Percentiles rank a stretch among this genome's conserved stretches.
phyloP scores from a whole-genome alignment of 225 moss, liverwort and hornwort species.

The Bryoerythrophyllum caledonicum region DNA sequence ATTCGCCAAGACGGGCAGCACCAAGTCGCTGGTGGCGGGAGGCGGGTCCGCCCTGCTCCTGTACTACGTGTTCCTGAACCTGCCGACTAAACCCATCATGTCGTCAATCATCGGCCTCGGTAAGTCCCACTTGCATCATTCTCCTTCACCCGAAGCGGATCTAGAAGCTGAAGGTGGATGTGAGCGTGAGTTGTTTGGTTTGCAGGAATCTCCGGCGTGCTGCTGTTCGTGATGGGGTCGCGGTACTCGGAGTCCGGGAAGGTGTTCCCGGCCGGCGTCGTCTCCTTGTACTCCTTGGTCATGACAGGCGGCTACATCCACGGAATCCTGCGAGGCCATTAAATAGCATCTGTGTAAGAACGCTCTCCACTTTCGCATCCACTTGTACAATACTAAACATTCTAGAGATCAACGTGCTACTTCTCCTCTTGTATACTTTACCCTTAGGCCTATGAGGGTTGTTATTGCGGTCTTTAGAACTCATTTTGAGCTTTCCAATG shows the following conservation, averaged over 20 bases:
- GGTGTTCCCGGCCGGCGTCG: conserved; percentile 87
- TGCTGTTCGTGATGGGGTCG: conserved; percentile 77
- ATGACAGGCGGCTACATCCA: conserved; percentile 96
- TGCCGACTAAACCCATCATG: conserved; percentile 70
- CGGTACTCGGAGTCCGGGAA: conserved; percentile 79
- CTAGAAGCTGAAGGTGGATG: not conserved
- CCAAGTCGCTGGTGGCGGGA: conserved; percentile 65
- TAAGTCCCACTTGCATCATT: conserved; percentile 31
- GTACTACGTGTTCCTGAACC: conserved; percentile 67
- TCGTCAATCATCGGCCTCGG: conserved; percentile 83
- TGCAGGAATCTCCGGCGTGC: conserved; percentile 77
- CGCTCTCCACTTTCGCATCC: conserved; percentile 4
- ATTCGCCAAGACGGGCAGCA: conserved; percentile 72
- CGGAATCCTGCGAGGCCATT: conserved; percentile 70
- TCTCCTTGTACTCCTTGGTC: conserved; percentile 78
- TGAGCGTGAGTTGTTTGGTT: not conserved
- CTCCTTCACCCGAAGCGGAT: not conserved
- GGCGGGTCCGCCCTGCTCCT: conserved; percentile 68
- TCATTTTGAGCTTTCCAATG: too few relatives aligned
- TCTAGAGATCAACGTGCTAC: not conserved
- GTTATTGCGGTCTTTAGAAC: too few relatives aligned
- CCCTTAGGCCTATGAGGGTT: too few relatives aligned
- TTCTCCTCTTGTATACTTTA: conserved; percentile 5
- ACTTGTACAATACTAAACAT: conserved; percentile 28
- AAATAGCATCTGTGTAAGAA: conserved; percentile 16